phyloP scores from a whole-genome alignment of 2,329 filamentous ascomycete genomes.

The Cytospora chrysosperma region DNA sequence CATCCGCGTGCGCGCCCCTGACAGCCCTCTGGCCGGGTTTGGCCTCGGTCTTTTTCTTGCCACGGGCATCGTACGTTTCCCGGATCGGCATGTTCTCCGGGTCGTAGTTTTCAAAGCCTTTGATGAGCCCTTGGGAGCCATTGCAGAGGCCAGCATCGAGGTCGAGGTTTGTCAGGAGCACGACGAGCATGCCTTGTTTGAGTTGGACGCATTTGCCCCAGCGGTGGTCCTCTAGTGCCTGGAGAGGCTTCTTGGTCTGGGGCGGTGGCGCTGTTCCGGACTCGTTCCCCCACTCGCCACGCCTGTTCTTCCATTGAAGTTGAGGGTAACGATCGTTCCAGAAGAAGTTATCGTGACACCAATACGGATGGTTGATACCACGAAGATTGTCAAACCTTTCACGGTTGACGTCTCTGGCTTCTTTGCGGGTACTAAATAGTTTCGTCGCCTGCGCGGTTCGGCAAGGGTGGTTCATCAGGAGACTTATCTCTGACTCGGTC shows the following conservation, averaged over 20 bases:
- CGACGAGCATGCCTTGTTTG: slow-evolving; percentile 51
- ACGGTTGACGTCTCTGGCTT: slow-evolving; percentile 38
- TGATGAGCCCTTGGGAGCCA: slow-evolving; percentile 46
- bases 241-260: slow-evolving; percentile 32
- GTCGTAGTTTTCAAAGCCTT: slow-evolving; percentile 41
- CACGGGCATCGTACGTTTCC: background rate
- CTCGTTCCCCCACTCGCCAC: slow-evolving; percentile 19
- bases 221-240: slow-evolving; percentile 44
- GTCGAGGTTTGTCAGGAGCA: slow-evolving; percentile 52
- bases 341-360: slow-evolving; percentile 42
- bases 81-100: slow-evolving; percentile 30
- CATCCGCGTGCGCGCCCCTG: slow-evolving; percentile 38
- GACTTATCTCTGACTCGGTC: slow-evolving; percentile 35
- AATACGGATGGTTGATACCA: slow-evolving; percentile 32
- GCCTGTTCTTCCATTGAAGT: slow-evolving; percentile 29
- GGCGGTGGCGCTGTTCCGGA: slow-evolving; percentile 9
- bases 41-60: background rate
- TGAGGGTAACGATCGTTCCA: slow-evolving; percentile 34
- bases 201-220: slow-evolving; percentile 44
- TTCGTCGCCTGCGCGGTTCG: slow-evolving; percentile 43
- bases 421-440: slow-evolving; percentile 43
- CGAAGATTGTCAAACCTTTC: slow-evolving; percentile 35
- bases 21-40: slow-evolving; percentile 27
- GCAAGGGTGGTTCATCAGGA: slow-evolving; percentile 46
- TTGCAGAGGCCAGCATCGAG: slow-evolving; percentile 43